Evolutionary conservation across 768 basidiomycete genomes (phyloP).

Genomic region (Rhodotorula babjevae): DNA sequence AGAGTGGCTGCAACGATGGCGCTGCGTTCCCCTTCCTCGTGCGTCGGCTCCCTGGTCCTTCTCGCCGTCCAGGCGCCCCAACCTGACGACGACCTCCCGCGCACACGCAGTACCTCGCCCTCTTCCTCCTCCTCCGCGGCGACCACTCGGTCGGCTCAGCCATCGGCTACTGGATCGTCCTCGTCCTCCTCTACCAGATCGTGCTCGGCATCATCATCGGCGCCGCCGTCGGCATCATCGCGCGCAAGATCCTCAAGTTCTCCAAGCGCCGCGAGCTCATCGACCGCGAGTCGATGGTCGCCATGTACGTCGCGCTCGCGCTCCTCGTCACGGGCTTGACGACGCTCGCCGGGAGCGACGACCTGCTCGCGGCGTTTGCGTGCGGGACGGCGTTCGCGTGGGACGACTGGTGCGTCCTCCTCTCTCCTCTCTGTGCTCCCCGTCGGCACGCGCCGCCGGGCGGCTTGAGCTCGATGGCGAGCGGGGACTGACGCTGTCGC

Average conservation of each 20-base stretch:
- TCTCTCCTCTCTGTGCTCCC: not conserved
- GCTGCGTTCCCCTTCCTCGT: conserved; percentile 93
- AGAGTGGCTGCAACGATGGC: conserved; percentile 93
- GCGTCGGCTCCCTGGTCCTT: conserved; percentile 31
- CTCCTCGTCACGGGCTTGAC: conserved; percentile 76
- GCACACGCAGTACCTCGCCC: conserved; percentile 54
- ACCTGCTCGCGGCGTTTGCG: conserved; percentile 81
- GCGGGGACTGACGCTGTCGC: not conserved
- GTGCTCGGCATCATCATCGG: conserved; percentile 48
- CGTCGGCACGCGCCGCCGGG: too few relatives aligned
- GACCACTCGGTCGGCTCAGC: conserved; percentile 56
- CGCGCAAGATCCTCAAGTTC: conserved; percentile 48
- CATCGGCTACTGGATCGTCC: conserved; percentile 72
- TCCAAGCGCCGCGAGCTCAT: conserved; percentile 46
- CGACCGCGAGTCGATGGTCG: conserved; percentile 51
- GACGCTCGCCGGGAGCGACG: conserved; percentile 42
- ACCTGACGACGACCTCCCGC: not conserved
- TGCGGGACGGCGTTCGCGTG: conserved; percentile 79
- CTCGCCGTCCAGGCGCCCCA: not conserved
- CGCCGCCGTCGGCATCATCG: conserved; percentile 47
- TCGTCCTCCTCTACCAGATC: conserved; percentile 48
- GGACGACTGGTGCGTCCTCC: conserved; percentile 39
- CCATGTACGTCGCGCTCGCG: conserved; percentile 56
- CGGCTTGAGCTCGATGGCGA: too few relatives aligned
- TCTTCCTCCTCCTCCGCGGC: conserved; percentile 74